A percentile compares a stretch with the other conserved stretches of the same genome.
These are phyloP conservation scores for Aspergillus heteromorphus DNA, from an alignment of 495 filamentous ascomycete genomes.

Conservation along the genomic window DNA sequence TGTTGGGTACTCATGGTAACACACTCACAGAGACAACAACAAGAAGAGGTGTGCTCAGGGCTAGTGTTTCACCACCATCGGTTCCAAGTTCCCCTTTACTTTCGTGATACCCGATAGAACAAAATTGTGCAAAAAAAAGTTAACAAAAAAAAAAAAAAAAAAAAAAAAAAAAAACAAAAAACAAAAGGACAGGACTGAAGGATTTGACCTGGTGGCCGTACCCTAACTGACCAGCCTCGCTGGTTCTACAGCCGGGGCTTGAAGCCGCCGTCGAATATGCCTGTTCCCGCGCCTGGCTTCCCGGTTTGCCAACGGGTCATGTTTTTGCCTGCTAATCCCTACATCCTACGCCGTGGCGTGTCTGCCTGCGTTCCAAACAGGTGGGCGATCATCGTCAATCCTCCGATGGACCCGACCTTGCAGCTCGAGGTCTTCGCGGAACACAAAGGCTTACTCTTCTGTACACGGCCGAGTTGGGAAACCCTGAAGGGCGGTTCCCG, in stretches of 20 bases:
- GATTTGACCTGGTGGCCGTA: too few species aligned
- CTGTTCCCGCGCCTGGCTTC: background rate
- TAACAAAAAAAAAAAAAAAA: background rate
- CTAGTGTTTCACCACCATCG: too few species aligned
- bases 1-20: background rate
- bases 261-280: background rate
- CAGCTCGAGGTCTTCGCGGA: background rate
- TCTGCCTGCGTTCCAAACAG: background rate
- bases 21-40: too few species aligned
- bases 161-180: background rate
- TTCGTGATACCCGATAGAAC: too few species aligned
- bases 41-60: too few species aligned
- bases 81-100: too few species aligned
- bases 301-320: conserved; percentile 1
- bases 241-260: background rate
- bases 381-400: too few species aligned
- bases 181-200: too few species aligned
- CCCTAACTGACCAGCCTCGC: too few species aligned
- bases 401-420: background rate
- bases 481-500: background rate
- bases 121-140: background rate
- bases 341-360: too few species aligned
- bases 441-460: background rate
- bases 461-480: background rate
- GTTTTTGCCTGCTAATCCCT: background rate